phyloP scores from a whole-genome alignment of 2,329 filamentous ascomycete genomes.

The Ophiocordyceps camponoti-saundersi region DNA sequence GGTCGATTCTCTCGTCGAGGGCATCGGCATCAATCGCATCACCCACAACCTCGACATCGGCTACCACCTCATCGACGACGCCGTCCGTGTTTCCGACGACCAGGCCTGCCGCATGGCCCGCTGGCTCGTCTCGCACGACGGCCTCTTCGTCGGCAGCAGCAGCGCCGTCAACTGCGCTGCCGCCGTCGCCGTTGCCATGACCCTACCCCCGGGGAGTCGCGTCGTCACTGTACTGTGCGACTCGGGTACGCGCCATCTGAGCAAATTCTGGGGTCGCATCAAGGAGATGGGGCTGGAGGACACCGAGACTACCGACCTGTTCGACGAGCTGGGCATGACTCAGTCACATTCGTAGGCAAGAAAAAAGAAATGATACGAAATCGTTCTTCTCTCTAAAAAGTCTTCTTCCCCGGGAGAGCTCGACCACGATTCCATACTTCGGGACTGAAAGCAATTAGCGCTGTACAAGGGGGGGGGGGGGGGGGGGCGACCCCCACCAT shows the following conservation, averaged over 20 bases:
- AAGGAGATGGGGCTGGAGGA: conserved; percentile 52
- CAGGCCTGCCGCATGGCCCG: conserved; percentile 90
- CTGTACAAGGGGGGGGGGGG: neutral
- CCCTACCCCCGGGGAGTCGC: conserved; percentile 40
- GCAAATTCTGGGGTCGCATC: conserved; percentile 69
- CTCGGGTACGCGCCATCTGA: conserved; percentile 64
- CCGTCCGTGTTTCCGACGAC: conserved; percentile 70
- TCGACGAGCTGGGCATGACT: conserved; percentile 30
- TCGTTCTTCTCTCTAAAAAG: too few species aligned
- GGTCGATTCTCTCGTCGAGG: conserved; percentile 91
- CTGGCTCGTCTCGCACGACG: conserved; percentile 90
- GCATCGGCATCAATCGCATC: conserved; percentile 87
- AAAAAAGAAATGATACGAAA: neutral
- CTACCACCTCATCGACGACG: conserved; percentile 73
- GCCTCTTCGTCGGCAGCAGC: conserved; percentile 85
- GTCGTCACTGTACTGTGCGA: conserved; percentile 80
- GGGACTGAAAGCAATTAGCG: neutral
- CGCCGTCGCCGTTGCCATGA: conserved; percentile 50
- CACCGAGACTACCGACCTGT: conserved; percentile 26
- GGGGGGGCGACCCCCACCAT: neutral
- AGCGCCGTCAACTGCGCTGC: conserved; percentile 93
- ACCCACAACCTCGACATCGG: conserved; percentile 87
- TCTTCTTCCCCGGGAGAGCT: neutral
- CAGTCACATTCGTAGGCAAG: neutral
- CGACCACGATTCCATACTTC: neutral